Evolutionary conservation across 805 yeast genomes (phyloP), one percentile per base, ranked within the genome.

Genomic region (Lipomyces starkeyi): DNA sequence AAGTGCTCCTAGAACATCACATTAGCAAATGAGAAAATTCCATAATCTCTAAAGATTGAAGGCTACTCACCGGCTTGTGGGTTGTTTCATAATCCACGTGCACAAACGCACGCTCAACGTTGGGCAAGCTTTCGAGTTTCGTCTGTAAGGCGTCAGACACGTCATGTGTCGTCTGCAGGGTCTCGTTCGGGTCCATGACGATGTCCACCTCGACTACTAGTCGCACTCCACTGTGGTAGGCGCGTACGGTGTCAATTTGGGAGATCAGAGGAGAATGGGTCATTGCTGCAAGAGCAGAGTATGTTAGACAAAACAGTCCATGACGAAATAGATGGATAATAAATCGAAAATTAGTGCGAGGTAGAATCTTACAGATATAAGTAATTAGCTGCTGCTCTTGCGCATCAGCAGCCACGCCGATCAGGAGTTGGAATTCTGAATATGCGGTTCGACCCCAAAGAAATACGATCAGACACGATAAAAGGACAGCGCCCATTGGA

Each of bases 81-180:
- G 29, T 47, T 0, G 62, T 37, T 14, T 59, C 69, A 54, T 87
- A 87, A 72, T 87, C 90, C 29, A 87, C 82, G 74, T 87, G 91
- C n/a, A 87, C 90, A 78, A 85, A 87, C 0, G 89, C 88, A 66
- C 91, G 77, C 73, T 87, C 90, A 2, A 87, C 88, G 75, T 78
- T 82, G 0, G 90, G 89, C 64, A 87, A 78, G 0, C 88, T 84
- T 68, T 87, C 91, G 37, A 87, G 82, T 1, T 90, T 86, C 71
- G 86, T 86, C 73, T 87, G 90, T 49, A 87, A 76, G 0, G 88
- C 86, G 73, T 87, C 91, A 3, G 88, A 90, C 32, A 87, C 80
- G 73, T 87, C 91, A 76, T 87, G 91, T 61, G 85, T 81, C 70
- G 86, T 90, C 67, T 83, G 83, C 73, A 87, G 77, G 2, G 80